Evolutionary conservation across 768 basidiomycete genomes (phyloP).

Genomic region (Termitomyces sp.): DNA sequence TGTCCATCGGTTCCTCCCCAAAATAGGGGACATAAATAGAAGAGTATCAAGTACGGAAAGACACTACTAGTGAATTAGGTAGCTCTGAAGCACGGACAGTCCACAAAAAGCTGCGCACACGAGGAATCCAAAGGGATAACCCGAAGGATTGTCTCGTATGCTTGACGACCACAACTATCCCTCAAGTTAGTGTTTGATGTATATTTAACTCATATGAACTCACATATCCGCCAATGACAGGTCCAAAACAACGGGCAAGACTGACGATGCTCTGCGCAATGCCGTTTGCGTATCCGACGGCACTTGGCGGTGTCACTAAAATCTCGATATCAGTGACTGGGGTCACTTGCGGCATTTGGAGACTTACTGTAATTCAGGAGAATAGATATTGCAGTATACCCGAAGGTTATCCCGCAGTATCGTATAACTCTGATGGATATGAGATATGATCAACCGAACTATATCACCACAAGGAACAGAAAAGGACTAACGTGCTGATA

Average conservation of each 20-base stretch:
- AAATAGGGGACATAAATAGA: not conserved
- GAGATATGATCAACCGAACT: slow-evolving; percentile 1
- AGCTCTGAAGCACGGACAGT: slow-evolving; percentile 65
- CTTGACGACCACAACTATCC: slow-evolving; percentile 71
- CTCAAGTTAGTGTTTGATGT: slow-evolving; percentile 11
- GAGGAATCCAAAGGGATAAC: slow-evolving; percentile 75
- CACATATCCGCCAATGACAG: slow-evolving; percentile 82
- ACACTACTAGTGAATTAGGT: slow-evolving; percentile 58
- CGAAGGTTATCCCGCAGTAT: slow-evolving; percentile 86
- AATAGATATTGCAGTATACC: slow-evolving; percentile 88
- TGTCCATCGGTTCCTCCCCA: not conserved
- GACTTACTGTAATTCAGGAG: slow-evolving; percentile 76
- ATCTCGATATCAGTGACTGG: slow-evolving; percentile 11
- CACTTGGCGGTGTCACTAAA: slow-evolving; percentile 84
- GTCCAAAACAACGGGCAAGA: slow-evolving; percentile 87
- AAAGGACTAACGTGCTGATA: slow-evolving; percentile 70
- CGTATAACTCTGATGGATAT: slow-evolving; percentile 62
- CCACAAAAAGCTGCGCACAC: slow-evolving; percentile 60
- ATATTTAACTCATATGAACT: slow-evolving; percentile 22
- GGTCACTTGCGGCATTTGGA: slow-evolving; percentile 1
- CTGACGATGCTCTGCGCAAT: slow-evolving; percentile 95
- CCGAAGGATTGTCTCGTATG: slow-evolving; percentile 62
- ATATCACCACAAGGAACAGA: not conserved
- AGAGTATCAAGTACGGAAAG: not conserved
- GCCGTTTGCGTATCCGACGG: slow-evolving; percentile 91